Evolutionary conservation across 2,329 filamentous ascomycete genomes (phyloP).

Genomic region (Neocucurbitaria cava): DNA sequence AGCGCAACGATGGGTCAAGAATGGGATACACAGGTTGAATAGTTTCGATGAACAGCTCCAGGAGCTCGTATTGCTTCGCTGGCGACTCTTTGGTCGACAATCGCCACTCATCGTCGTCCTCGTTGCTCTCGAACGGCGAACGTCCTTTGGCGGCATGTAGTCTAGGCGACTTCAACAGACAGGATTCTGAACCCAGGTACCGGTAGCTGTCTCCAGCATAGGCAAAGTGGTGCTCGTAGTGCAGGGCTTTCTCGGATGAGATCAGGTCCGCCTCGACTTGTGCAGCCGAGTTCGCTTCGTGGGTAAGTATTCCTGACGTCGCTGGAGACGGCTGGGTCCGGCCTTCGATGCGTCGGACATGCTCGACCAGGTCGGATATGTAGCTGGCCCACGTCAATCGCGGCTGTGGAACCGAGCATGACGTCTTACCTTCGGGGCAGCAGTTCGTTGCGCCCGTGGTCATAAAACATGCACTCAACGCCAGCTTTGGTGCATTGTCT

Average conservation of each 20-base stretch:
- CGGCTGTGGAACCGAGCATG: neutral
- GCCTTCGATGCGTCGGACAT: constrained; percentile 39
- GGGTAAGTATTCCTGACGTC: constrained; percentile 19
- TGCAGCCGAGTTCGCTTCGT: constrained; percentile 9
- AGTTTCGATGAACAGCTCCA: constrained; percentile 37
- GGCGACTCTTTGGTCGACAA: constrained; percentile 31
- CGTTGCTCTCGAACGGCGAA: constrained; percentile 19
- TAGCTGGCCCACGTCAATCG: constrained; percentile 35
- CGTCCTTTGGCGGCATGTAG: constrained; percentile 25
- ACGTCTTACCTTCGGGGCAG: constrained; percentile 37
- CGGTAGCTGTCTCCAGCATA: constrained; percentile 42
- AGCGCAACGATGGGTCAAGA: constrained; percentile 34
- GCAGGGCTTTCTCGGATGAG: constrained; percentile 16
- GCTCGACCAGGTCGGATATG: constrained; percentile 44
- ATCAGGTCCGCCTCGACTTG: constrained; percentile 21
- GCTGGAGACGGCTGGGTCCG: constrained; percentile 27
- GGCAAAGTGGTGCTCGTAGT: constrained; percentile 45
- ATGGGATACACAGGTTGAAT: constrained; percentile 42
- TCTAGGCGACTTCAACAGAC: constrained; percentile 41
- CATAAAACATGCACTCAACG: constrained; percentile 45
- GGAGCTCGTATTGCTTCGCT: constrained; percentile 37
- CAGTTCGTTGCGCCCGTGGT: constrained; percentile 41
- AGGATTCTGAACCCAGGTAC: constrained; percentile 45
- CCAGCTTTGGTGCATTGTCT: constrained; percentile 47
- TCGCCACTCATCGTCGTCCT: constrained; percentile 35